Base-by-base conservation (phyloP, 441 rosid genomes). In the Adansonia madagascariensis region DNA sequence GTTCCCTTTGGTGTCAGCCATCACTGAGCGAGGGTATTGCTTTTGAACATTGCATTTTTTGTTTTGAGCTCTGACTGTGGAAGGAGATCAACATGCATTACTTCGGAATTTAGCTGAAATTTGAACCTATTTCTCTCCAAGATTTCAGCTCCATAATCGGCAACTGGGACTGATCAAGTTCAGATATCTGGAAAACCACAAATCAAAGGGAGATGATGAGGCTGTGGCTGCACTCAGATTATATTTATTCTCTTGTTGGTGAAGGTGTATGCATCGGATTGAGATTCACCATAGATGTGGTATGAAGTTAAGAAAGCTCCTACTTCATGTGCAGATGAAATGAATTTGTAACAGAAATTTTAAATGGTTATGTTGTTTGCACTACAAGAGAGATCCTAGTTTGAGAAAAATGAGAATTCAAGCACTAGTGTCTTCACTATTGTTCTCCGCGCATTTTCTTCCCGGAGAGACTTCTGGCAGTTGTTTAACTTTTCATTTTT, bases 1-100 rank as follows among this genome's bases (percentile, higher is more conserved):
- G 35, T 44, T 14, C 61, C 20, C 41, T 24, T 52, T 4, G 2
- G 7, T 57, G 79, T 57, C 79, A 41, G 35, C 80, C 70, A 65
- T 41, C 14, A 10, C 39, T 20, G 72, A 66, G 41, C 7, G 20
- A 41, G 46, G 53, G 75, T 70, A 39, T 46, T 35, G 47, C 57
- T 24, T 71, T 52, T 4, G 74, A 52, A n/a, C 74, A 15, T 70
- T 71, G 47, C 47, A 39, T 15, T 35, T 63, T 57, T 57, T 57
- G 27, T 66, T 41, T 43, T 43, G 22, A 1, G 52, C 22, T 44
- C 27, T 41, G 52, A 41, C 70, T 31, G 35, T 17, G 14, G 47
- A 63, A 63, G 52, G n/a, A 8, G 53, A 9, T 17, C 0, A 1
- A 1, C 8, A 6, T 12, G 43, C 67, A 31, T 47, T 62, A 14